These are phyloP conservation scores for Lentinula boryana DNA, from an alignment of 768 basidiomycete genomes.

Conservation along the genomic window DNA sequence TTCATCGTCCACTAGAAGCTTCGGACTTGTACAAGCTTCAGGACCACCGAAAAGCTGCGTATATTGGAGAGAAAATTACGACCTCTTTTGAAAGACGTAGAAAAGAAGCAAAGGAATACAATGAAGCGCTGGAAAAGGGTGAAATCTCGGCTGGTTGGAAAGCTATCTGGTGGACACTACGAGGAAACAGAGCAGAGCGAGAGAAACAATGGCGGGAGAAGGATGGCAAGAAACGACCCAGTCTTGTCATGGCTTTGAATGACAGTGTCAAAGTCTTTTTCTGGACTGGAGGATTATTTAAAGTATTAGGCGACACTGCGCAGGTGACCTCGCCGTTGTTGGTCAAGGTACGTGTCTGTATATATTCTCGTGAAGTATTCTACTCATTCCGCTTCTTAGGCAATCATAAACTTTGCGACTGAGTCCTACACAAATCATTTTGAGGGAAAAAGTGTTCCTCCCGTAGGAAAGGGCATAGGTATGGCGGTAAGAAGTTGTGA, in stretches of 20 bases:
- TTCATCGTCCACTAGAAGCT: conserved; percentile 73
- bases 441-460: conserved; percentile 28
- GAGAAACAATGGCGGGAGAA: conserved; percentile 62
- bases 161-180: conserved; percentile 54
- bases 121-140: conserved; percentile 59
- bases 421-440: conserved; percentile 50
- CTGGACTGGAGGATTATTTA: conserved; percentile 62
- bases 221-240: conserved; percentile 57
- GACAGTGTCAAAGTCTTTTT: conserved; percentile 76
- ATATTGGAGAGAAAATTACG: conserved; percentile 58
- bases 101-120: conserved; percentile 60
- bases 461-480: conserved; percentile 60
- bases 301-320: conserved; percentile 61
- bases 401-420: conserved; percentile 65
- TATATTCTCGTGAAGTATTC: background rate
- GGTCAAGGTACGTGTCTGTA: conserved; percentile 57
- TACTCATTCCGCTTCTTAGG: conserved; percentile 26
- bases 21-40: conserved; percentile 78
- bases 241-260: conserved; percentile 65
- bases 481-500: conserved; percentile 40
- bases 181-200: conserved; percentile 43
- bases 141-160: conserved; percentile 53
- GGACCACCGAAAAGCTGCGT: conserved; percentile 49
- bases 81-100: conserved; percentile 57
- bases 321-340: conserved; percentile 73